Percentiles rank a stretch among this genome's conserved stretches.
phyloP scores from a whole-genome alignment of 2,329 filamentous ascomycete genomes.

The Botrytis squamosa region DNA sequence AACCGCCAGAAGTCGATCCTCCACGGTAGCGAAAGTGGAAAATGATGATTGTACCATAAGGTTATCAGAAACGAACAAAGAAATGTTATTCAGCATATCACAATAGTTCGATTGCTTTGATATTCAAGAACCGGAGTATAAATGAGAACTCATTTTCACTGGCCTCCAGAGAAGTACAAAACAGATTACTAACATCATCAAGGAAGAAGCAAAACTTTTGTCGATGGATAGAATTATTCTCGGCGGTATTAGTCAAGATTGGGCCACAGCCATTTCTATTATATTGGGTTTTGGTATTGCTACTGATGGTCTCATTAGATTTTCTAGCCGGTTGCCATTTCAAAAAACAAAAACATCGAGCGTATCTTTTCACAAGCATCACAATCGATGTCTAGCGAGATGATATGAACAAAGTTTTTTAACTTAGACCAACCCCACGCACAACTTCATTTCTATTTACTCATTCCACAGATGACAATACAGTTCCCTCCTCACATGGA shows the following conservation, averaged over 20 bases:
- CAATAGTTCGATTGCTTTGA: conserved; percentile 56
- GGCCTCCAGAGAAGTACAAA: conserved; percentile 45
- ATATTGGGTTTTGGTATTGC: accelerated
- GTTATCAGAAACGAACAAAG: not conserved
- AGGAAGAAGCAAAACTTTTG: conserved; percentile 41
- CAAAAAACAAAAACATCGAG: conserved; percentile 39
- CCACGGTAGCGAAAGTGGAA: too few species aligned
- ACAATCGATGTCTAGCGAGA: too few species aligned
- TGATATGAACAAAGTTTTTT: too few species aligned
- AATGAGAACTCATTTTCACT: conserved; percentile 45
- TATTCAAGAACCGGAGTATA: conserved; percentile 42
- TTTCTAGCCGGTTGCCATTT: conserved; percentile 40
- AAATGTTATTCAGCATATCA: conserved; percentile 24
- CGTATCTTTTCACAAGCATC: too few species aligned
- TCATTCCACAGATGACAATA: too few species aligned
- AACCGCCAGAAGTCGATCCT: too few species aligned
- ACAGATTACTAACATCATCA: conserved; percentile 40
- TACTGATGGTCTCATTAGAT: conserved; percentile 35
- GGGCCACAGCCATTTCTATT: conserved; percentile 42
- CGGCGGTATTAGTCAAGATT: conserved; percentile 49
- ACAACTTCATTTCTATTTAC: too few species aligned
- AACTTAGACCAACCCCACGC: accelerated
- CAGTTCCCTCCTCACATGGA: accelerated
- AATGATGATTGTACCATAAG: too few species aligned
- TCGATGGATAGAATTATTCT: conserved; percentile 44